Base-by-base conservation (phyloP, 1,139 yeast species). In the Blastobotrys niveus region DNA sequence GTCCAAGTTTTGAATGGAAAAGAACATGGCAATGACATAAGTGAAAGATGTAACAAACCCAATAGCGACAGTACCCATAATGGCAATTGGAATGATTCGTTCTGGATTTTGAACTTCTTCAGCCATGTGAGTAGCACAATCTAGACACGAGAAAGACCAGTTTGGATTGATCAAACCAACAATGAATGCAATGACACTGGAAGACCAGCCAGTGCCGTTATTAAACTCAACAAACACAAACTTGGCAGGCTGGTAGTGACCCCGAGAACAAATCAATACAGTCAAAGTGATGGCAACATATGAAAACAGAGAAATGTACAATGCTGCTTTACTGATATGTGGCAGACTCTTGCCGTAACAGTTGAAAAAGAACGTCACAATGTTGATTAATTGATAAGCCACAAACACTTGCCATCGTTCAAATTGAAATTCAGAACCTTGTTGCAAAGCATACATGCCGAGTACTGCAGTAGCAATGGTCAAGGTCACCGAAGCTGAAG, bases 91-190 rank as follows among this genome's bases (percentile, higher is more conserved):
- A 37, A 77, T 74, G 49, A 73, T 71, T 20, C 70, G 63, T 52
- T 72, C 72, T 14, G 81, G 77, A 36, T 66, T 59, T 18, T 68
- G 63, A 25, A 76, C 71, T 57, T 77, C 82, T 57, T 77, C 82
- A 12, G 80, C 79, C 71, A 77, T 68, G 52, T 78, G 82, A 3
- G 80, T 72, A 7, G 82, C 81, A 22, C 77, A 73, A 57, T 77
- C 83, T 34, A 77, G 70, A 52, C 82, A 77, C 7, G 77, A 72
- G 58, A 76, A 76, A n/a, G 76, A 71, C 80, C 81, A 34, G 19
- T 34, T 34, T 12, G 82, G 80, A 57, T 77, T 76, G 52, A 77
- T 68, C 45, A 77, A 61, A n/a, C 82, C 82, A 12, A 77, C 77
- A 43, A 78, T 73, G 52, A 77, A 77, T 1, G 80, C 80, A 58